Conservation (phyloP, 2,329 filamentous ascomycete genomes). For the Claviceps monticola region DNA sequence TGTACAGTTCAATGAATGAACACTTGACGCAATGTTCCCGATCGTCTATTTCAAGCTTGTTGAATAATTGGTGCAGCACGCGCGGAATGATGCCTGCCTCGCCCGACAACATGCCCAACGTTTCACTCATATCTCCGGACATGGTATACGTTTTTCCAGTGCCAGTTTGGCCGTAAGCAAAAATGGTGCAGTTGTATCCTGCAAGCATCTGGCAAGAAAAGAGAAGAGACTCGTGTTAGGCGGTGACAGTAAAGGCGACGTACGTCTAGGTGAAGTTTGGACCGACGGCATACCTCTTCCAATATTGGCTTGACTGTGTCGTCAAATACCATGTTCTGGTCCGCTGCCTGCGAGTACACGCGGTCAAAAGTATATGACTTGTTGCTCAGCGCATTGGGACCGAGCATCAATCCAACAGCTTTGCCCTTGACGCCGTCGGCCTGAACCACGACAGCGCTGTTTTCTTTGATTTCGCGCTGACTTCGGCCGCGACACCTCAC, state of each 20-base stretch:
- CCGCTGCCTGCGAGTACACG: conserved; percentile 88
- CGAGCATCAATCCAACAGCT: conserved; percentile 78
- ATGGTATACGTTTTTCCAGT: conserved; percentile 99
- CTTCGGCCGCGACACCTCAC: conserved; percentile 88
- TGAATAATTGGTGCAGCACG: conserved; percentile 75
- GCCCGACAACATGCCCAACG: conserved; percentile 72
- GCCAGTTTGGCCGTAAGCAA: conserved; percentile 94
- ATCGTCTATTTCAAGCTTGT: conserved; percentile 64
- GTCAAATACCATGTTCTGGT: conserved; percentile 88
- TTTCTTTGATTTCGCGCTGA: conserved; percentile 84
- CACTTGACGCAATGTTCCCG: conserved; percentile 86
- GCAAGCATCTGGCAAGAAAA: conserved; percentile 55
- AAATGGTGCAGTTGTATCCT: conserved; percentile 97
- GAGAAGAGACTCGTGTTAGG: not conserved
- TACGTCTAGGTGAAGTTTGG: not conserved
- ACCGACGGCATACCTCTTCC: conserved; percentile 54
- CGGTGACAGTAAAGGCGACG: not conserved
- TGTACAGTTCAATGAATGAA: conserved; percentile 97
- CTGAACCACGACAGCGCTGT: conserved; percentile 80
- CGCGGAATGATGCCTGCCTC: conserved; percentile 91
- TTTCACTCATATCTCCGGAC: conserved; percentile 93
- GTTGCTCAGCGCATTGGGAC: conserved; percentile 80
- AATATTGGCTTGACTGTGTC: conserved; percentile 88
- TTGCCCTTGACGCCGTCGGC: conserved; percentile 83
- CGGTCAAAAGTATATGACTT: conserved; percentile 96